Evolutionary conservation across 495 filamentous ascomycete genomes (phyloP).

Genomic region (Paragyromitra xinjiangensis): DNA sequence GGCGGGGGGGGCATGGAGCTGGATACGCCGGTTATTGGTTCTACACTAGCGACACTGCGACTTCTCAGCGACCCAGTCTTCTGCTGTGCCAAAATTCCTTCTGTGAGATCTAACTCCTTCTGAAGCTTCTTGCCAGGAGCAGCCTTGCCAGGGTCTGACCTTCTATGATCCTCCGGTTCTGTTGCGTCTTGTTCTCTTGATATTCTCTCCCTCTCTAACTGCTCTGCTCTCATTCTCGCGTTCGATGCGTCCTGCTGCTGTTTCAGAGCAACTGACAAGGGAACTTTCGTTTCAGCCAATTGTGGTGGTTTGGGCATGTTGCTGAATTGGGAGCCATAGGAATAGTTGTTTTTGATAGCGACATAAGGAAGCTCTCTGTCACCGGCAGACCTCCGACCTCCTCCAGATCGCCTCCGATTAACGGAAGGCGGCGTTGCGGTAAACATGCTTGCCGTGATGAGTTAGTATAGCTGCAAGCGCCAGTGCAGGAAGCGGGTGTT

Average conservation of each 20-base stretch:
- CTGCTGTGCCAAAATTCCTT: slow-evolving; percentile 18
- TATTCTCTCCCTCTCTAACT: slow-evolving; percentile 45
- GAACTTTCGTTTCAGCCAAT: slow-evolving; percentile 55
- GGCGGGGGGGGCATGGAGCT: slow-evolving; percentile 48
- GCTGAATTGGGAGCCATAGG: slow-evolving; percentile 62
- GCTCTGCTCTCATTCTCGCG: slow-evolving; percentile 53
- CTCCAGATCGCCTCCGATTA: slow-evolving; percentile 41
- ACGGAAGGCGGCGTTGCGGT: slow-evolving; percentile 53
- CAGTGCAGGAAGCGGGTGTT: slow-evolving; percentile 31
- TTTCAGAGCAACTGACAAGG: slow-evolving; percentile 50
- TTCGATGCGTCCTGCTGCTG: slow-evolving; percentile 52
- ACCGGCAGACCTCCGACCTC: slow-evolving; percentile 14
- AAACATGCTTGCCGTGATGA: slow-evolving; percentile 47
- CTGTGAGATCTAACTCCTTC: slow-evolving; percentile 17
- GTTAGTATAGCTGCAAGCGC: slow-evolving; percentile 28
- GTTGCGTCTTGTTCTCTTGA: slow-evolving; percentile 28
- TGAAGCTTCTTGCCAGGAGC: not conserved
- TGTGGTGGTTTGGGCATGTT: slow-evolving; percentile 58
- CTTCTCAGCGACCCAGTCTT: slow-evolving; percentile 32
- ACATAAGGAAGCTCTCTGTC: slow-evolving; percentile 52
- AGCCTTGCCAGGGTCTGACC: slow-evolving; percentile 40
- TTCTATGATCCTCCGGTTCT: slow-evolving; percentile 47
- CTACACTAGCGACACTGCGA: slow-evolving; percentile 39
- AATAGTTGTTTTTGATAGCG: slow-evolving; percentile 57
- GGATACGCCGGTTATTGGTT: slow-evolving; percentile 25